phyloP scores from a whole-genome alignment of 352 stramenopile genomes.

The Peronospora tabacina region DNA sequence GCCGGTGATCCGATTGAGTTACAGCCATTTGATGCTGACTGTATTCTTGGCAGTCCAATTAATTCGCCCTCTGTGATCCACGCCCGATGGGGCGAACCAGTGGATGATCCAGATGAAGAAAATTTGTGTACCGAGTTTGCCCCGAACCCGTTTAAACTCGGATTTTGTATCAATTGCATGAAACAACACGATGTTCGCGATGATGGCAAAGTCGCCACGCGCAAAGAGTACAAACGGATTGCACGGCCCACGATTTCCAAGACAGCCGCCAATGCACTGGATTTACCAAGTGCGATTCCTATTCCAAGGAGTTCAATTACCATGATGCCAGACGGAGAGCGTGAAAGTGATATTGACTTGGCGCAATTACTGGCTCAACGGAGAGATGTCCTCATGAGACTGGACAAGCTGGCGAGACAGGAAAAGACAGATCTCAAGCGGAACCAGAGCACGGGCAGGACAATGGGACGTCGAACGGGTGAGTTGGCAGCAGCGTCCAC shows the following conservation, averaged over 20 bases:
- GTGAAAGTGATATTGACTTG: constrained; percentile 80
- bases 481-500: constrained; percentile 12
- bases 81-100: constrained; percentile 75
- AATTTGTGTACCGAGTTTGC: constrained; percentile 72
- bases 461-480: constrained; percentile 37
- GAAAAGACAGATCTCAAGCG: constrained; percentile 41
- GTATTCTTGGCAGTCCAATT: constrained; percentile 63
- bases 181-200: constrained; percentile 82
- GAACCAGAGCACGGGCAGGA: constrained; percentile 25
- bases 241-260: constrained; percentile 58
- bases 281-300: constrained; percentile 61
- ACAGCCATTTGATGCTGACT: constrained; percentile 68
- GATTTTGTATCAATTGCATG: constrained; percentile 87
- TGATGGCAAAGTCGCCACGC: constrained; percentile 48
- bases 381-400: constrained; percentile 66
- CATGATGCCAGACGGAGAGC: constrained; percentile 28
- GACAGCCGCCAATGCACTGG: constrained; percentile 67
- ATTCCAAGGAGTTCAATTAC: constrained; percentile 26
- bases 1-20: constrained; percentile 41
- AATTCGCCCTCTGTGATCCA: constrained; percentile 79
- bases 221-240: constrained; percentile 84
- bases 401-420: constrained; percentile 40
- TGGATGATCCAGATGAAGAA: constrained; percentile 78
- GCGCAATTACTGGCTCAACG: constrained; percentile 61
- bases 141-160: constrained; percentile 79